phyloP scores from a whole-genome alignment of 768 basidiomycete genomes.

The Pleurotus platypus region DNA sequence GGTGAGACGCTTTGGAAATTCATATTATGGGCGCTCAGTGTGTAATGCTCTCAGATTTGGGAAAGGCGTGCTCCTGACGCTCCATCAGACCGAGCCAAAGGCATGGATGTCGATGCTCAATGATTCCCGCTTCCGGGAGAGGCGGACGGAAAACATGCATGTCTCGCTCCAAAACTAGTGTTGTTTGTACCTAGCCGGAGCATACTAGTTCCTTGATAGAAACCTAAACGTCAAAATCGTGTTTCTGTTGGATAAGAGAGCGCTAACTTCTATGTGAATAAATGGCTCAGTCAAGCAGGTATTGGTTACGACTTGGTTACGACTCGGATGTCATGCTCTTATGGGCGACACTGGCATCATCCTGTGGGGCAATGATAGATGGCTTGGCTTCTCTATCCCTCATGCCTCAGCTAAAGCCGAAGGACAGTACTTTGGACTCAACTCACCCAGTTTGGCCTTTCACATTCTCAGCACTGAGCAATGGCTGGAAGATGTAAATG shows the following conservation, averaged over 20 bases:
- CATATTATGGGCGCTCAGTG: not conserved
- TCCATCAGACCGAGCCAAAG: conserved; percentile 16
- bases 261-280: not conserved
- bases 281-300: no score
- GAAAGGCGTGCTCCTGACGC: conserved; percentile 42
- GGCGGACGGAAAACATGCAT: not conserved
- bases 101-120: conserved; percentile 28
- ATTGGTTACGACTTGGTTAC: no score
- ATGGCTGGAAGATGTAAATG: conserved; percentile 63
- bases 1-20: conserved; percentile 39
- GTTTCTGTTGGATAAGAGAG: not conserved
- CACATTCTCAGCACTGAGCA: conserved; percentile 22
- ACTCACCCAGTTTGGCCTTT: conserved; percentile 16
- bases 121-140: conserved; percentile 7
- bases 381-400: conserved; percentile 1
- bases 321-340: not conserved
- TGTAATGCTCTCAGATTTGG: conserved; percentile 47
- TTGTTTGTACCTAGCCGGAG: not conserved
- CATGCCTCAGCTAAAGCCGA: conserved; percentile 10
- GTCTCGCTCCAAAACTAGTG: no score
- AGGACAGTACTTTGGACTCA: conserved; percentile 5
- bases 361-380: not conserved
- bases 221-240: conserved; percentile 4
- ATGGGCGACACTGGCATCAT: not conserved
- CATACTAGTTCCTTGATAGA: not conserved